Conservation (phyloP, 2,329 filamentous ascomycete species). For the Penicillium sumatraense region DNA sequence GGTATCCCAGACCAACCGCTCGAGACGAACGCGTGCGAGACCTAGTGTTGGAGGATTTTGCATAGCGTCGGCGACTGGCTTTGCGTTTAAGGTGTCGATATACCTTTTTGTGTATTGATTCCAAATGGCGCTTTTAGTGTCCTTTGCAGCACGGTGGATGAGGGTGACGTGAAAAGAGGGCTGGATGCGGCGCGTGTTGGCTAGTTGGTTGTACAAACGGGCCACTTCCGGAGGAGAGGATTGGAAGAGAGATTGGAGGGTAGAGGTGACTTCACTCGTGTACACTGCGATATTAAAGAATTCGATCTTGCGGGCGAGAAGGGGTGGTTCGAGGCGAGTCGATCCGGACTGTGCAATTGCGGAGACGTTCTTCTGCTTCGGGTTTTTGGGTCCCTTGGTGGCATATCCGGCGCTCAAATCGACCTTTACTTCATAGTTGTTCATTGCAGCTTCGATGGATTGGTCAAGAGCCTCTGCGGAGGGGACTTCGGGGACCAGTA, state of each 20-base stretch:
- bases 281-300: slow-evolving; percentile 67
- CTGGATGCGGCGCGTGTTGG: slow-evolving; percentile 76
- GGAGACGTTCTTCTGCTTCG: slow-evolving; percentile 42
- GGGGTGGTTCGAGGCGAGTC: slow-evolving; percentile 33
- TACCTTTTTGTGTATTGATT: slow-evolving; percentile 69
- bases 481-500: slow-evolving; percentile 69
- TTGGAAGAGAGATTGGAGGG: slow-evolving; percentile 73
- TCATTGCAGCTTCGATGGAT: slow-evolving; percentile 75
- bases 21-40: slow-evolving; percentile 56
- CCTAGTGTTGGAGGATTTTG: slow-evolving; percentile 39
- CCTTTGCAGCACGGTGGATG: slow-evolving; percentile 74
- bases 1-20: slow-evolving; percentile 78
- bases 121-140: slow-evolving; percentile 73
- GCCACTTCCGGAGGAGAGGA: slow-evolving; percentile 55
- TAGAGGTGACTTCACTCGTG: slow-evolving; percentile 54
- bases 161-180: slow-evolving; percentile 91
- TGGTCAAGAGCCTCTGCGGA: slow-evolving; percentile 74
- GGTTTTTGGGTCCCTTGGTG: slow-evolving; percentile 44
- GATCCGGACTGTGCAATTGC: slow-evolving; percentile 27
- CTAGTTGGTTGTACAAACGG: slow-evolving; percentile 76
- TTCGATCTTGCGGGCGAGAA: slow-evolving; percentile 62
- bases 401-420: slow-evolving; percentile 62
- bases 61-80: slow-evolving; percentile 27
- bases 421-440: slow-evolving; percentile 78
- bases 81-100: slow-evolving; percentile 36